These are phyloP conservation scores for Rhodotorula sphaerocarpa DNA, from an alignment of 768 basidiomycete species.

Conservation along the genomic window DNA sequence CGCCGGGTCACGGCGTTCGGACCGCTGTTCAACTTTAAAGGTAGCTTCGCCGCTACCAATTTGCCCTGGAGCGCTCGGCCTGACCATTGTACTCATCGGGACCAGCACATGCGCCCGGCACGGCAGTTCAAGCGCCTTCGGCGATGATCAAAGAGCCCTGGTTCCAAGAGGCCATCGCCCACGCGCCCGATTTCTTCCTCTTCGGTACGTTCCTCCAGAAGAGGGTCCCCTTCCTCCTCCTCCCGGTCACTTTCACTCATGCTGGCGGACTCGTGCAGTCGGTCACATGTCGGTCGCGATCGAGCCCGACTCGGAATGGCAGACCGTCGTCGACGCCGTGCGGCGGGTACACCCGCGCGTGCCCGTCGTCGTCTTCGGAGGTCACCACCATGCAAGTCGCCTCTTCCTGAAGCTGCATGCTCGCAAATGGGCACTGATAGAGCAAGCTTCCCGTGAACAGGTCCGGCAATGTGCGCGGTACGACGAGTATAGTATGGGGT, in stretches of 20 bases:
- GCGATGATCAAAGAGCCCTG: slow-evolving; percentile 73
- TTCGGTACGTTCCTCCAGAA: slow-evolving; percentile 57
- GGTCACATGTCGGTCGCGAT: slow-evolving; percentile 68
- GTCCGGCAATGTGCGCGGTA: slow-evolving; percentile 69
- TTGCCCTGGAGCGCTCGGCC: not conserved
- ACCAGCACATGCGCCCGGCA: slow-evolving; percentile 54
- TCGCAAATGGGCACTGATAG: too few species aligned
- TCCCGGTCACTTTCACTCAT: not conserved
- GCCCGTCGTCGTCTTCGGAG: slow-evolving; percentile 76
- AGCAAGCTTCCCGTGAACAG: too few species aligned
- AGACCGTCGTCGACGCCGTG: slow-evolving; percentile 62
- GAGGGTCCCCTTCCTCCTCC: not conserved
- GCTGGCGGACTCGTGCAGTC: slow-evolving; percentile 5
- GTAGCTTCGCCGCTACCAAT: slow-evolving; percentile 37
- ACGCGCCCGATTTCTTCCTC: slow-evolving; percentile 74
- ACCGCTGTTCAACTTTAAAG: slow-evolving; percentile 66
- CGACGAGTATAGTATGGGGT: slow-evolving; percentile 65
- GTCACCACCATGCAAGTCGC: slow-evolving; percentile 46
- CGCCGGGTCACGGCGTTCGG: slow-evolving; percentile 70
- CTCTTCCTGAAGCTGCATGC: too few species aligned
- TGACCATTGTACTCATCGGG: not conserved
- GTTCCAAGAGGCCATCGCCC: slow-evolving; percentile 69
- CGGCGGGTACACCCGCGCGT: slow-evolving; percentile 63
- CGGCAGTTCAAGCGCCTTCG: slow-evolving; percentile 63
- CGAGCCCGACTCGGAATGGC: slow-evolving; percentile 55